These are phyloP conservation scores for Fusarium zealandicum DNA, from an alignment of 2,329 filamentous ascomycete genomes.

Conservation along the genomic window DNA sequence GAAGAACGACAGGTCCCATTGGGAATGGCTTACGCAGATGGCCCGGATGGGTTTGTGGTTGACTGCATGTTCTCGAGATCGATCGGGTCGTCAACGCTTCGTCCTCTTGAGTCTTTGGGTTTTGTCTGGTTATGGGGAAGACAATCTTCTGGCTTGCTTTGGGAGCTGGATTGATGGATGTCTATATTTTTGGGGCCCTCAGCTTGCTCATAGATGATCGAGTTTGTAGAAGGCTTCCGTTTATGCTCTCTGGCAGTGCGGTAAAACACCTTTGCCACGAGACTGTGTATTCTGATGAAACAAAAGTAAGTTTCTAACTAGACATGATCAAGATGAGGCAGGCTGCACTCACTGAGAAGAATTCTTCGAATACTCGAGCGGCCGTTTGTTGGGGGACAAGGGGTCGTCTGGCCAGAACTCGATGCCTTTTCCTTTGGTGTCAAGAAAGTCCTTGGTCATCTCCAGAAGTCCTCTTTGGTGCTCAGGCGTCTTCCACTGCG, in stretches of 20 bases:
- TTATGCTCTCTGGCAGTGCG: slow-evolving; percentile 15
- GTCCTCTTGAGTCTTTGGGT: neutral
- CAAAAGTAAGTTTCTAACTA: neutral
- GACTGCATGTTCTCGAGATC: slow-evolving; percentile 14
- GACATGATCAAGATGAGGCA: neutral
- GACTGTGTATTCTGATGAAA: slow-evolving; percentile 11
- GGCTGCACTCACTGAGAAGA: slow-evolving; percentile 3
- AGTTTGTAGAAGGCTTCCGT: neutral
- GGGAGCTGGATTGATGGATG: rapidly evolving
- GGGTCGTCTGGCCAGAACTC: slow-evolving; percentile 31
- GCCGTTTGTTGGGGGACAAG: neutral
- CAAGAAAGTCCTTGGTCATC: slow-evolving; percentile 25
- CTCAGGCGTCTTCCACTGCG: slow-evolving; percentile 14
- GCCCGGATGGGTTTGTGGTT: neutral
- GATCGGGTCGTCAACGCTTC: slow-evolving; percentile 9
- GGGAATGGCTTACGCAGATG: neutral
- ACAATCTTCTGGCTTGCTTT: neutral
- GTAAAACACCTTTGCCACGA: slow-evolving; percentile 26
- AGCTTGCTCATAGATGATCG: neutral
- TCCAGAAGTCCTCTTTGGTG: slow-evolving; percentile 32
- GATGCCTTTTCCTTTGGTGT: slow-evolving; percentile 16
- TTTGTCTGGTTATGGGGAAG: neutral
- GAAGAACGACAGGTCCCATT: rapidly evolving
- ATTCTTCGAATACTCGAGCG: slow-evolving; percentile 21
- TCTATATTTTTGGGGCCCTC: neutral